phyloP scores from a whole-genome alignment of 2,329 filamentous ascomycete genomes.

The Alternaria alternata region DNA sequence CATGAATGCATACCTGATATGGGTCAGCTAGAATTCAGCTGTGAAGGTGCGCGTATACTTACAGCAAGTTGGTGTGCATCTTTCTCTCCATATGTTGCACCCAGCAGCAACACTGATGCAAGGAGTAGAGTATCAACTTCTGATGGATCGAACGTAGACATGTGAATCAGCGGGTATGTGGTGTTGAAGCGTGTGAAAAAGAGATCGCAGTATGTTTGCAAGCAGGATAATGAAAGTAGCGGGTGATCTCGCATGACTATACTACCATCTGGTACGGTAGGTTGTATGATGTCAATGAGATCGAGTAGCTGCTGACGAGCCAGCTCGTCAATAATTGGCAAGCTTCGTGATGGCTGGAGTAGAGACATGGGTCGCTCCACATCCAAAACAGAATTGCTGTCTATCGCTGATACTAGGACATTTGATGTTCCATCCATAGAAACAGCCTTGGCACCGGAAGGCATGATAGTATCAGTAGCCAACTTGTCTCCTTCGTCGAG shows the following conservation, averaged over 20 bases:
- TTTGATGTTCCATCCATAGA: neutral
- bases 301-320: slow-evolving; percentile 56
- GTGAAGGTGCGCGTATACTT: slow-evolving; percentile 26
- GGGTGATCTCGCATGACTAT: slow-evolving; percentile 60
- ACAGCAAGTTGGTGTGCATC: slow-evolving; percentile 66
- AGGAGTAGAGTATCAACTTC: slow-evolving; percentile 62
- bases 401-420: neutral
- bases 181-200: slow-evolving; percentile 70
- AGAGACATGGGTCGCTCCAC: slow-evolving; percentile 48
- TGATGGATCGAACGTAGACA: slow-evolving; percentile 64
- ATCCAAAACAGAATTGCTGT: slow-evolving; percentile 12
- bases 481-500: slow-evolving; percentile 20
- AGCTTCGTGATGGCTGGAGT: slow-evolving; percentile 40
- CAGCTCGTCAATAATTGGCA: slow-evolving; percentile 53
- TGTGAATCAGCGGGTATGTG: slow-evolving; percentile 67
- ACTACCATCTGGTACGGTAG: slow-evolving; percentile 58
- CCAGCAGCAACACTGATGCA: slow-evolving; percentile 64
- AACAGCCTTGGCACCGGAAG: neutral
- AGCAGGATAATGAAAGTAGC: slow-evolving; percentile 58
- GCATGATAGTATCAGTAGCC: neutral
- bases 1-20: slow-evolving; percentile 64
- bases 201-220: slow-evolving; percentile 66
- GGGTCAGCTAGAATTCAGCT: slow-evolving; percentile 1
- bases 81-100: slow-evolving; percentile 68
- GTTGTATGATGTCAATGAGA: slow-evolving; percentile 61